phyloP scores from a whole-genome alignment of 2,329 filamentous ascomycete species.

The Neofusicoccum parvum region DNA sequence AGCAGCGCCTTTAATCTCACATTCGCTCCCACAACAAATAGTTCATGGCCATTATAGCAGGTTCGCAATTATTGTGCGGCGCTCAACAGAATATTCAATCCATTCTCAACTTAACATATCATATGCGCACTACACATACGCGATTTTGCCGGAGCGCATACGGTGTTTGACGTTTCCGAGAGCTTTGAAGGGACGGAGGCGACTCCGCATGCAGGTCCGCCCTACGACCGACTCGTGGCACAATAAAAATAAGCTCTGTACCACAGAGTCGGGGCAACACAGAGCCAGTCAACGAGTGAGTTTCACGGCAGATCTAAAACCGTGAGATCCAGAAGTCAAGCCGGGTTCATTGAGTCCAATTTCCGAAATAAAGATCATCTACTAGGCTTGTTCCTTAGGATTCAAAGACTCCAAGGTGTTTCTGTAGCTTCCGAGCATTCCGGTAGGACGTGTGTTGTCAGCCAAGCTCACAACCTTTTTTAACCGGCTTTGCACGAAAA shows the following conservation, averaged over 20 bases:
- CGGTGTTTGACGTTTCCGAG: too few species aligned
- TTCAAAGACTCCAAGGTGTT: neutral
- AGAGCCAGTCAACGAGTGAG: neutral
- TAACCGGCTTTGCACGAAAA: neutral
- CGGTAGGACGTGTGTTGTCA: neutral
- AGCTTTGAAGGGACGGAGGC: too few species aligned
- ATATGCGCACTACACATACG: too few species aligned
- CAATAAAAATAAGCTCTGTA: neutral
- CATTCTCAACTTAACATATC: too few species aligned
- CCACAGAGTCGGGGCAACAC: neutral
- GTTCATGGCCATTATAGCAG: too few species aligned
- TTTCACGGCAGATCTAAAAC: neutral
- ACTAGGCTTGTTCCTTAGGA: neutral
- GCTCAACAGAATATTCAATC: too few species aligned
- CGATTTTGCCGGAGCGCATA: too few species aligned
- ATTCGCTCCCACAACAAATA: too few species aligned
- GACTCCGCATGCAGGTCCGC: neutral
- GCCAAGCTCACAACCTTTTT: neutral
- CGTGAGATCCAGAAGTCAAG: neutral
- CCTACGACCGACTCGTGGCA: neutral
- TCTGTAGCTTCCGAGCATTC: neutral
- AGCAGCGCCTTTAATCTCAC: too few species aligned
- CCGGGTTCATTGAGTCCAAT: neutral
- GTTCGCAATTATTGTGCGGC: too few species aligned
- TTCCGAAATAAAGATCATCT: neutral